phyloP scores from a whole-genome alignment of 768 basidiomycete genomes.

The Tephrocybe sp. region DNA sequence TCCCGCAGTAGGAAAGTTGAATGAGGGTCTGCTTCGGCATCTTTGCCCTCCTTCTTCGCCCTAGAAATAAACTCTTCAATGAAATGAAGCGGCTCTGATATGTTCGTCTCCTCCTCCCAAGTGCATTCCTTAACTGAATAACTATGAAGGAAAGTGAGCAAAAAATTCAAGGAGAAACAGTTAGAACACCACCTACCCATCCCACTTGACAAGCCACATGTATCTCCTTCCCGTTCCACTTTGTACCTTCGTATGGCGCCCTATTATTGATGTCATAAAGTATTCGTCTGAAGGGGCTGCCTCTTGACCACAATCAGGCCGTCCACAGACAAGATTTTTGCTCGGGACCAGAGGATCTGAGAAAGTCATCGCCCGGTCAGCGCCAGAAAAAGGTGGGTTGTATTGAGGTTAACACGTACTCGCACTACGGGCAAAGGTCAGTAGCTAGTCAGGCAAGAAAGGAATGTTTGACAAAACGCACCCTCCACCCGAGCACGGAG shows the following conservation, averaged over 20 bases:
- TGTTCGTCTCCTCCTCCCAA: slow-evolving; percentile 30
- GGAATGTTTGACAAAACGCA: slow-evolving; percentile 20
- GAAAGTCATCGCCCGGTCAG: slow-evolving; percentile 4
- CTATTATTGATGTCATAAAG: slow-evolving; percentile 34
- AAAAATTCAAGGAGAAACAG: background rate
- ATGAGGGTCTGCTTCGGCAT: slow-evolving; percentile 22
- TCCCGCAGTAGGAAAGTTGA: slow-evolving; percentile 28
- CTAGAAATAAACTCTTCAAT: slow-evolving; percentile 28
- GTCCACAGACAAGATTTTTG: slow-evolving; percentile 18
- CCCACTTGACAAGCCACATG: slow-evolving; percentile 40
- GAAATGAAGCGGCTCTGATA: slow-evolving; percentile 27
- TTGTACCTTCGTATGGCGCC: slow-evolving; percentile 24
- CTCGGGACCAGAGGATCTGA: slow-evolving; percentile 11
- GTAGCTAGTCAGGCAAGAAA: background rate
- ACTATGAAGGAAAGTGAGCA: slow-evolving; percentile 18
- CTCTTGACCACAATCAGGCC: slow-evolving; percentile 27
- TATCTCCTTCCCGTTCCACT: slow-evolving; percentile 21
- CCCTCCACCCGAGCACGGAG: slow-evolving; percentile 34
- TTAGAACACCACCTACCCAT: slow-evolving; percentile 26
- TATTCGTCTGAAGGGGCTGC: slow-evolving; percentile 20
- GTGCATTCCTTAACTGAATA: slow-evolving; percentile 33
- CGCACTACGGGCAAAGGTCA: slow-evolving; percentile 6
- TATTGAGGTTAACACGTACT: slow-evolving; percentile 13
- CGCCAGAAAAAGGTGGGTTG: background rate
- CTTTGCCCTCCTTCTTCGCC: slow-evolving; percentile 26